These are phyloP conservation scores for Rhexocercosporidium sp. DNA, from an alignment of 2,329 filamentous ascomycete species.

Conservation along the genomic window DNA sequence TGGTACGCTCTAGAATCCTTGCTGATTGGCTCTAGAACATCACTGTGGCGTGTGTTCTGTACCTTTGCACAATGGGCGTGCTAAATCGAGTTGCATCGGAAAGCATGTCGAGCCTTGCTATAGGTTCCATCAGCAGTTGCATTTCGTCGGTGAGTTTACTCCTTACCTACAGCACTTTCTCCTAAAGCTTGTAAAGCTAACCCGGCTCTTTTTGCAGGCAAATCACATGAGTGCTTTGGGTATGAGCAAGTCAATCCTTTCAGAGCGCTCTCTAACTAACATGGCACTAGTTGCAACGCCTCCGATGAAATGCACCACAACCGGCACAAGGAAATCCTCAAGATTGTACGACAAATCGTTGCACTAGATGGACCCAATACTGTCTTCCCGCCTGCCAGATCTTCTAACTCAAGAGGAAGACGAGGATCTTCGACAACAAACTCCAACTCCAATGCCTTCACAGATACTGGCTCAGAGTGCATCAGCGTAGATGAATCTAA, in stretches of 20 bases:
- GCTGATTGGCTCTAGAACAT: slow-evolving; percentile 37
- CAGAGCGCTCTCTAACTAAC: slow-evolving; percentile 22
- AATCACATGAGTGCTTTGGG: slow-evolving; percentile 40
- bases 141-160: slow-evolving; percentile 40
- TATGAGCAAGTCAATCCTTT: slow-evolving; percentile 20
- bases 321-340: slow-evolving; percentile 41
- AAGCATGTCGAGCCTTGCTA: slow-evolving; percentile 44
- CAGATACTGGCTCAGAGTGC: slow-evolving; percentile 33
- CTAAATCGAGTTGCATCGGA: slow-evolving; percentile 40
- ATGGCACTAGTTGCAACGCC: slow-evolving; percentile 35
- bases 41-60: slow-evolving; percentile 41
- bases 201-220: slow-evolving; percentile 29
- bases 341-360: slow-evolving; percentile 34
- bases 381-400: slow-evolving; percentile 10
- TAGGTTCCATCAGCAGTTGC: slow-evolving; percentile 42
- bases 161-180: neutral
- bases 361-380: slow-evolving; percentile 30
- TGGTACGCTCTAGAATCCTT: neutral
- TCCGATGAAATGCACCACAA: slow-evolving; percentile 42
- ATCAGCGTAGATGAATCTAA: slow-evolving; percentile 14
- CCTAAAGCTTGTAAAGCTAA: slow-evolving; percentile 5
- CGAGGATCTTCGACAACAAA: slow-evolving; percentile 16
- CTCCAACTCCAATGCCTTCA: slow-evolving; percentile 19
- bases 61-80: slow-evolving; percentile 39
- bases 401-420: slow-evolving; percentile 5